Evolutionary conservation across 73 alveolate species (phyloP).

Genomic region (Tetrahymena thermophila): DNA sequence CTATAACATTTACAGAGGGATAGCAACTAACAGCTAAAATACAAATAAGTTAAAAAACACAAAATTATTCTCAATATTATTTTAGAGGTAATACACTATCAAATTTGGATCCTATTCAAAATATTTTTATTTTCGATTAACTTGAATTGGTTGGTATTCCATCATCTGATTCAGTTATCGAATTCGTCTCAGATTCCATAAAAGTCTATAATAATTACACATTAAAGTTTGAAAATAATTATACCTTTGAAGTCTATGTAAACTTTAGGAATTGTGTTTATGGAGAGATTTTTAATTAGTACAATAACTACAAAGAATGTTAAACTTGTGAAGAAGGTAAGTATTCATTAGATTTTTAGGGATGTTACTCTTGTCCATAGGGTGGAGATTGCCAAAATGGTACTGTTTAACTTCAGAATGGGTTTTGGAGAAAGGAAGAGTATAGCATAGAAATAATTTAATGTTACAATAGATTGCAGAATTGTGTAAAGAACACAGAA

Average conservation of each 20-base stretch:
- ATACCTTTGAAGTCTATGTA: background rate
- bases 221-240: background rate
- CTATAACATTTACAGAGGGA: background rate
- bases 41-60: background rate
- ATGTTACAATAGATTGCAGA: background rate
- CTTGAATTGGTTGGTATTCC: background rate
- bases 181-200: background rate
- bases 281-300: background rate
- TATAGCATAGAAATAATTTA: constrained; percentile 20
- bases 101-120: background rate
- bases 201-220: background rate
- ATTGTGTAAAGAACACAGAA: background rate
- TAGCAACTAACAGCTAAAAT: background rate
- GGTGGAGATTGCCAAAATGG: constrained; percentile 40
- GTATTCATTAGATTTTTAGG: background rate
- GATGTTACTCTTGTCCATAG: constrained; percentile 16
- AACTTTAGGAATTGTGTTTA: background rate
- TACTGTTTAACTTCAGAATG: constrained; percentile 6
- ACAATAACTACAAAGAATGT: background rate
- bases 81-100: background rate
- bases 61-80: background rate
- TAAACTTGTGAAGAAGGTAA: constrained; percentile 11
- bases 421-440: constrained; percentile 46
- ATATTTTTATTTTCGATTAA: background rate
- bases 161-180: background rate